A percentile compares a stretch with the other conserved stretches of the same genome.
Evolutionary conservation across 78 protist genomes (phyloP).

Genomic region (Guillardia theta): DNA sequence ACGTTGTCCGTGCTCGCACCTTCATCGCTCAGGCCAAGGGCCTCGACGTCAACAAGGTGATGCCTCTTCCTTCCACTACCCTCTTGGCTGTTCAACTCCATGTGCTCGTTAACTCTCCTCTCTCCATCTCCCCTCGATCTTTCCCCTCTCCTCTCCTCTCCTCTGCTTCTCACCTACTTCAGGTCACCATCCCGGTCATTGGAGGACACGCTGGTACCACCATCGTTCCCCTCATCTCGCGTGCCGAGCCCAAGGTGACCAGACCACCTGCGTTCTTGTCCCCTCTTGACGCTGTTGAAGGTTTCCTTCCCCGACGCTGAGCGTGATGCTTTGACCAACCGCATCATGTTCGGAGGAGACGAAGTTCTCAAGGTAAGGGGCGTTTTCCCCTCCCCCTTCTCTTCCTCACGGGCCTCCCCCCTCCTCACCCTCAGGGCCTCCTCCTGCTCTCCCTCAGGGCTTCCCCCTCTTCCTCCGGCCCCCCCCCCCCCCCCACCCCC

Average conservation of each 20-base stretch:
- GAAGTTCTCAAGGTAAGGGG: too few species aligned
- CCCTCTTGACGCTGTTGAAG: not conserved
- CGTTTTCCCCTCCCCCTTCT: too few species aligned
- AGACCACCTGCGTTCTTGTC: not conserved
- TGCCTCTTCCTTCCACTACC: not conserved
- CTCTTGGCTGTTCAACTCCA: not conserved
- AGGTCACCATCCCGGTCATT: constrained; percentile 59
- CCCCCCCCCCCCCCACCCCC: too few species aligned
- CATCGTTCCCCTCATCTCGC: constrained; percentile 41
- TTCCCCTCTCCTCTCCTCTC: not conserved
- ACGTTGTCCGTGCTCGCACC: constrained; percentile 76
- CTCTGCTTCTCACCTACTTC: not conserved
- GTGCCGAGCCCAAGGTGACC: not conserved
- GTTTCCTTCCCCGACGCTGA: not conserved
- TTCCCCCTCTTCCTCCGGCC: too few species aligned
- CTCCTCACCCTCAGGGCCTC: too few species aligned
- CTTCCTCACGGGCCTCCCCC: too few species aligned
- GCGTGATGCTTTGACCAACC: not conserved
- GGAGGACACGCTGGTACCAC: constrained; percentile 88
- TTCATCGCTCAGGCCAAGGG: constrained; percentile 60
- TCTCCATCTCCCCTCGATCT: not conserved
- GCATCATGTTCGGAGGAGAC: not conserved
- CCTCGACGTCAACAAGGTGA: not conserved
- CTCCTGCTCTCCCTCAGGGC: too few species aligned
- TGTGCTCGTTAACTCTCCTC: not conserved